Base-by-base conservation (phyloP, 768 basidiomycete species). In the Bullera alba region DNA sequence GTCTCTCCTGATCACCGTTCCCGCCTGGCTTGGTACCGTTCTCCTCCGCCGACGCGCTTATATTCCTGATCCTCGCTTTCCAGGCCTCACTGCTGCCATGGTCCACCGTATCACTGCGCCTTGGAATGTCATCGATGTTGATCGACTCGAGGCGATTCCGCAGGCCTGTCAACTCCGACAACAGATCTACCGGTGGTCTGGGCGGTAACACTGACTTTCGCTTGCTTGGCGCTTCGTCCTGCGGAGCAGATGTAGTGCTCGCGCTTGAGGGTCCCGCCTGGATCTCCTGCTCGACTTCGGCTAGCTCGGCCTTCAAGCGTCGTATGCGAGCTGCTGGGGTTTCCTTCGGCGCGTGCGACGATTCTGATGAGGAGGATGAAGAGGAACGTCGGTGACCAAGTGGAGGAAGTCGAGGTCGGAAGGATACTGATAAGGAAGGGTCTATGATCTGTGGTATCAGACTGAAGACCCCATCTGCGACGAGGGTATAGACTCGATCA, bases 271-370 rank as follows among this genome's bases (percentile, higher is more conserved):
- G 29, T 7, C 25, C 27, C 7, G 38, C 19, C 3, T 25, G 38
- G 5, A 58, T 42, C 42, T 61, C 61, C 42, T 25, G 28, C 69
- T 99, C 93, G 3, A 99, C 77, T 25, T 87, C 78, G 0, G 79
- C 71, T 0, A 96, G 76, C 63, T 99, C 93, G 2, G 79, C 78
- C 53, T 89, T 85, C 6, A 99, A 76, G 2, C 76, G 51, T 2
- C 74, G 47, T 7, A 77, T 51, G 5, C 72, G 60, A 16, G 73
- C 71, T 23, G 67, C 55, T 4, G 74, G 67, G 0, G 73, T 69
- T 57, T 77, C 76, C 6, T 45, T 48, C 5, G 48, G 50, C 3
- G 43, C 37, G 7, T 35, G 44, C 17, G 14, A 21, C 3, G 48
- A 17, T 3, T 60, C 57, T 25, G 51, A 46, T 21, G 27, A 26